These are phyloP conservation scores for Haplographium delicatum DNA, from an alignment of 495 filamentous ascomycete species.

Conservation along the genomic window DNA sequence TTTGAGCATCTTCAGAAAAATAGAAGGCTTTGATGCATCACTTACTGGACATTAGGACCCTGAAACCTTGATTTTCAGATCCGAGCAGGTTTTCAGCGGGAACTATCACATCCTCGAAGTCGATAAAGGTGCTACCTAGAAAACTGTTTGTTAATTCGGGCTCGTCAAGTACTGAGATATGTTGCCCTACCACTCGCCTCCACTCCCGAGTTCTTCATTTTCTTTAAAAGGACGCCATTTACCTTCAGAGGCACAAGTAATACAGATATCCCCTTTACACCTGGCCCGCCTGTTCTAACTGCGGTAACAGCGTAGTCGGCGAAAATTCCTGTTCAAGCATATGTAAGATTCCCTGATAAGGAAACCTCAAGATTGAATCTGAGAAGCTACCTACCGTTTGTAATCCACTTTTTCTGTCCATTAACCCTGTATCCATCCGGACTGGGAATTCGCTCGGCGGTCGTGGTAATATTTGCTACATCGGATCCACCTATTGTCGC, in stretches of 20 bases:
- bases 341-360: no score
- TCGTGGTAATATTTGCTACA: constrained; percentile 60
- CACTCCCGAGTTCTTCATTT: constrained; percentile 24
- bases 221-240: constrained; percentile 35
- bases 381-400: constrained; percentile 63
- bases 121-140: constrained; percentile 38
- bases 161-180: neutral
- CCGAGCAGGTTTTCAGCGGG: constrained; percentile 66
- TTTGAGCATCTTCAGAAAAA: neutral
- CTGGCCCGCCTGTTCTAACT: constrained; percentile 52
- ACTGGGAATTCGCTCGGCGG: constrained; percentile 55
- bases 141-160: neutral
- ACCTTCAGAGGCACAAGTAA: constrained; percentile 45
- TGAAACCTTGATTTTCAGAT: constrained; percentile 72
- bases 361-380: no score
- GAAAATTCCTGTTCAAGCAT: no score
- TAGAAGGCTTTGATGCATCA: neutral
- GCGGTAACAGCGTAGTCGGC: constrained; percentile 60
- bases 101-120: constrained; percentile 73
- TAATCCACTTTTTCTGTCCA: constrained; percentile 72
- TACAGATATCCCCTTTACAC: constrained; percentile 42
- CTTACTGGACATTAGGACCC: constrained; percentile 60
- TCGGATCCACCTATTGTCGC: constrained; percentile 55
- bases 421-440: constrained; percentile 60
- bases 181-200: constrained; percentile 25